A percentile compares a stretch with the other conserved stretches of the same genome.
Conservation (phyloP, 345 rosid species). For the Jatropha curcas region DNA sequence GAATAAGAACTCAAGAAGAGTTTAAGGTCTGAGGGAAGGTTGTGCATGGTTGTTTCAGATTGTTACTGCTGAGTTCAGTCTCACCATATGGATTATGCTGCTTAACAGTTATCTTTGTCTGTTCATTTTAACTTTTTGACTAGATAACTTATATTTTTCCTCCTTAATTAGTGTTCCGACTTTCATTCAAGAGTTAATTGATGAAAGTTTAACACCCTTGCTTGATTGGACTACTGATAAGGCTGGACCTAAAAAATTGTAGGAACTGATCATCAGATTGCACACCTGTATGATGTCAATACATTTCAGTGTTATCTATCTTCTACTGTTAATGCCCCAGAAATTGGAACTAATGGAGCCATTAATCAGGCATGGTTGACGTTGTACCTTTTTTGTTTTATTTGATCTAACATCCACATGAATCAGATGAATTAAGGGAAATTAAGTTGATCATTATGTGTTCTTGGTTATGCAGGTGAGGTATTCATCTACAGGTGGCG, state of each 20-base stretch:
- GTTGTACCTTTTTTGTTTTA: background rate
- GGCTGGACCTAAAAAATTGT: conserved; percentile 23
- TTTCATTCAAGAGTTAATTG: background rate
- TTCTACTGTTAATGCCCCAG: conserved; percentile 51
- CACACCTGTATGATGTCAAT: conserved; percentile 82
- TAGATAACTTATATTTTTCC: background rate
- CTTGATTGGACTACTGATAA: conserved; percentile 18
- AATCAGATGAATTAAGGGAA: conserved; percentile 7
- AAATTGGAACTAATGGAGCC: conserved; percentile 61
- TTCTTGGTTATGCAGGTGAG: conserved; percentile 59
- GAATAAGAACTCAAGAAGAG: too few species aligned
- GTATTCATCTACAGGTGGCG: conserved; percentile 73
- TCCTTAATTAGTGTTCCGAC: background rate
- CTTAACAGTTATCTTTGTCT: background rate
- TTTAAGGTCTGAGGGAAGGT: too few species aligned
- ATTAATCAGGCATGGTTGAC: conserved; percentile 70
- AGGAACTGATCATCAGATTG: conserved; percentile 85
- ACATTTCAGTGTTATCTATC: conserved; percentile 73
- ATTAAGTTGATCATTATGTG: background rate
- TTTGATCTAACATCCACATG: background rate
- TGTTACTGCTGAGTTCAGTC: too few species aligned
- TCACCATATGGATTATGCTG: background rate
- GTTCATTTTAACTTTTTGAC: background rate
- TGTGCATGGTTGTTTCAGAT: too few species aligned
- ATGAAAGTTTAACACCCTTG: background rate